Conservation (phyloP, 2,329 filamentous ascomycete species). For the Chaetomium sp. region DNA sequence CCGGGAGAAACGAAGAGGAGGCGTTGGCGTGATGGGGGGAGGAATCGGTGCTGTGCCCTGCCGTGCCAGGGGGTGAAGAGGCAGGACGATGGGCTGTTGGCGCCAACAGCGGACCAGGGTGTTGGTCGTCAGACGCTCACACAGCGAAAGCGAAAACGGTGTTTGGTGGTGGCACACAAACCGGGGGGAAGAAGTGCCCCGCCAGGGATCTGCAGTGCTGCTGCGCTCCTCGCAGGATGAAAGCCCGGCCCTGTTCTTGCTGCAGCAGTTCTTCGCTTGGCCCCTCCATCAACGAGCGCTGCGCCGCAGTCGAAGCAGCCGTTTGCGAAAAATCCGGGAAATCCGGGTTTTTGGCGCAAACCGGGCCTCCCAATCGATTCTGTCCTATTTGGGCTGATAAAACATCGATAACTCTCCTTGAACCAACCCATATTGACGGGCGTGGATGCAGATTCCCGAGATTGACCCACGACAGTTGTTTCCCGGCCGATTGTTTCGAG, state of each 20-base stretch:
- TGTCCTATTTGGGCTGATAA: too few species aligned
- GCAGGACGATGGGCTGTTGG: conserved; percentile 1
- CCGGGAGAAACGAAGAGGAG: neutral
- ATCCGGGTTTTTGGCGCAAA: neutral
- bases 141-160: neutral
- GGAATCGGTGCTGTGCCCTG: neutral
- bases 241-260: neutral
- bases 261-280: neutral
- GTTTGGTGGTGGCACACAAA: neutral
- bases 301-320: conserved; percentile 8
- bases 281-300: neutral
- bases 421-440: too few species aligned
- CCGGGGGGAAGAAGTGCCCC: neutral
- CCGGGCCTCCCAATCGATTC: too few species aligned
- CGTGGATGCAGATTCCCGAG: too few species aligned
- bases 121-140: too few species aligned
- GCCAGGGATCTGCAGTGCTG: conserved; percentile 1
- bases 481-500: neutral
- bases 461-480: neutral
- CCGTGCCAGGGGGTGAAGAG: neutral
- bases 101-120: conserved; percentile 1
- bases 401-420: too few species aligned
- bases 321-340: neutral
- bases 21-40: neutral
- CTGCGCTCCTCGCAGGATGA: neutral